Percentiles rank a stretch among this genome's conserved stretches.
These are phyloP conservation scores for Metschnikowia drakensbergensis DNA, from an alignment of 805 yeast species.

Conservation along the genomic window DNA sequence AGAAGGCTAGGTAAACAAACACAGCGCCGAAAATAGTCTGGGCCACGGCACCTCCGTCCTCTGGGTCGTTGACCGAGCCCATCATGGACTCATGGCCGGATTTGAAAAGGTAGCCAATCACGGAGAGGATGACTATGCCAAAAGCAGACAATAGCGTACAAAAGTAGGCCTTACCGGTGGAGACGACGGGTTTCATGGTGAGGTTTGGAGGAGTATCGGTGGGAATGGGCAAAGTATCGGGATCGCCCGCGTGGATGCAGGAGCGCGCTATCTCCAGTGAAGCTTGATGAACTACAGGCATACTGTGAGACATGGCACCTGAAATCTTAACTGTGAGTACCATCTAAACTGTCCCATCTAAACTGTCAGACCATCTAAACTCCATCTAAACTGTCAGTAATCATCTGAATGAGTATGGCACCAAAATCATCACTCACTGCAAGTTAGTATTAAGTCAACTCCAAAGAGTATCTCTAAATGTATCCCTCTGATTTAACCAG, in stretches of 20 bases:
- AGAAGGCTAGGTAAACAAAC: constrained; percentile 71
- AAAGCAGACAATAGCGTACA: constrained; percentile 91
- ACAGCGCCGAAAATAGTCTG: constrained; percentile 89
- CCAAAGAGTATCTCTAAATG: too few species aligned
- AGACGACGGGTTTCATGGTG: constrained; percentile 42
- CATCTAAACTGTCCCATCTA: too few species aligned
- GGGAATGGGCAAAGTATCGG: background rate
- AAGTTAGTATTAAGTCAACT: too few species aligned
- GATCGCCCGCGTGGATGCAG: background rate
- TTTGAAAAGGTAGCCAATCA: constrained; percentile 78
- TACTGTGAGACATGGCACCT: too few species aligned
- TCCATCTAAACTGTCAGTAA: too few species aligned
- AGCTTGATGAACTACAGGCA: too few species aligned
- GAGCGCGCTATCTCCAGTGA: too few species aligned
- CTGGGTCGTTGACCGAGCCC: constrained; percentile 89
- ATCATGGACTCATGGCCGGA: constrained; percentile 84
- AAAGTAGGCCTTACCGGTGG: constrained; percentile 85
- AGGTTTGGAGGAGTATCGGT: background rate
- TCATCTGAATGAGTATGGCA: too few species aligned
- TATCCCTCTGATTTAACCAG: too few species aligned
- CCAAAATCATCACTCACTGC: too few species aligned
- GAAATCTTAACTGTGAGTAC: too few species aligned
- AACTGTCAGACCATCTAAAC: too few species aligned
- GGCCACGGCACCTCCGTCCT: constrained; percentile 91
- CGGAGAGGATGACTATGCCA: constrained; percentile 82